A percentile compares a stretch with the other conserved stretches of the same genome.
Conservation (phyloP, 1,284 basidiomycete genomes). For the Mrakiaceae sp. region DNA sequence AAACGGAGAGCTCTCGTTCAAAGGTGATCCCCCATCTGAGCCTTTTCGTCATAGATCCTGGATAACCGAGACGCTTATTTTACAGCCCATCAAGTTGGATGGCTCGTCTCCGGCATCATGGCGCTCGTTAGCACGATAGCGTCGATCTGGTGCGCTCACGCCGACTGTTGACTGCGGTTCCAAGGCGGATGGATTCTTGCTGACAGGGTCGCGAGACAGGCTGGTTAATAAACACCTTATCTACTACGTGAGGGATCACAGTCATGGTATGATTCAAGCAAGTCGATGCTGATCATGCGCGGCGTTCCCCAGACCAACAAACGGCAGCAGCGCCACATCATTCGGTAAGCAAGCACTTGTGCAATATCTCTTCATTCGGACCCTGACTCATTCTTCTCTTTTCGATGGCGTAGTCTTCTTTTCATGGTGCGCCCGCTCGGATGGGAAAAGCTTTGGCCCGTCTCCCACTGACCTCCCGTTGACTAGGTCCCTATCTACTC, state of each 20-base stretch:
- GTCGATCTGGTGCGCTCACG: slow-evolving; percentile 56
- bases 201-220: too few species aligned
- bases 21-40: neutral
- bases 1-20: slow-evolving; percentile 1
- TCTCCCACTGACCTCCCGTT: slow-evolving; percentile 41
- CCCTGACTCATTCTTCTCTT: neutral
- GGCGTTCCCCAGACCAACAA: slow-evolving; percentile 42
- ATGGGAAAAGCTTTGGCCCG: slow-evolving; percentile 45
- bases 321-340: slow-evolving; percentile 55
- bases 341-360: slow-evolving; percentile 26
- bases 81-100: slow-evolving; percentile 46
- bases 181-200: too few species aligned
- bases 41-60: neutral
- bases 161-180: neutral
- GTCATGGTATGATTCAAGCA: too few species aligned
- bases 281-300: too few species aligned
- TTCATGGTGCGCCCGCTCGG: slow-evolving; percentile 39
- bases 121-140: slow-evolving; percentile 44
- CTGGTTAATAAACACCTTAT: slow-evolving; percentile 43
- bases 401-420: slow-evolving; percentile 42
- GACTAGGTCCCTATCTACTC: slow-evolving; percentile 57
- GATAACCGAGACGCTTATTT: neutral
- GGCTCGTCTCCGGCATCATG: slow-evolving; percentile 56
- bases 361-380: too few species aligned
- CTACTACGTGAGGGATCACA: slow-evolving; percentile 40